Conservation (phyloP, 202 grass and related monocot species). For the Panicum virgatum region DNA sequence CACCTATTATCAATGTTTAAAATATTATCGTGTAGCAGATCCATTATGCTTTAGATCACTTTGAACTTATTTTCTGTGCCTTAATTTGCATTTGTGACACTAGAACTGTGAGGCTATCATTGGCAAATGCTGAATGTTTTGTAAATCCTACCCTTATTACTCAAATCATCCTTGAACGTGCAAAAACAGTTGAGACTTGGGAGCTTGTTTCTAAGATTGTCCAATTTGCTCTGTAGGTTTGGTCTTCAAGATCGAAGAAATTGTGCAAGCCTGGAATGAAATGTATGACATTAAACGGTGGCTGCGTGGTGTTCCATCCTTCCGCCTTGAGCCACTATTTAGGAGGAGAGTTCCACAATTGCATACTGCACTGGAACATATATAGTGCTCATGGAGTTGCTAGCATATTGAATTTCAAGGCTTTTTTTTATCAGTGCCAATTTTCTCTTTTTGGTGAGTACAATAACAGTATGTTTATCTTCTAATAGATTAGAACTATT, state of each 20-base stretch:
- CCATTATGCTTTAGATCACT: neutral
- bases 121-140: no score
- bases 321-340: constrained; percentile 84
- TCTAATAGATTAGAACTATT: neutral
- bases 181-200: neutral
- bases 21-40: neutral
- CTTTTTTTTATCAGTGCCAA: constrained; percentile 34
- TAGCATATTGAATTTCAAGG: constrained; percentile 21
- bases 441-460: constrained; percentile 44
- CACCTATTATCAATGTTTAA: constrained; percentile 10
- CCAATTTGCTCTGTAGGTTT: constrained; percentile 54
- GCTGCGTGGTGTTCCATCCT: constrained; percentile 70
- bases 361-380: constrained; percentile 61
- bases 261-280: constrained; percentile 91
- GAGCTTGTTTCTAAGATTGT: constrained; percentile 22
- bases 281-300: constrained; percentile 90
- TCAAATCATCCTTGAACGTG: neutral
- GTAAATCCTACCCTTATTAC: neutral
- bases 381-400: constrained; percentile 49
- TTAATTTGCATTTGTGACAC: neutral
- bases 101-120: no score
- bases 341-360: constrained; percentile 70
- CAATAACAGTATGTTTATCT: neutral
- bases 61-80: constrained; percentile 17
- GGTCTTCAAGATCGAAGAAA: constrained; percentile 89